phyloP scores from a whole-genome alignment of 345 rosid genomes.

The Bruguiera gymnorhiza region DNA sequence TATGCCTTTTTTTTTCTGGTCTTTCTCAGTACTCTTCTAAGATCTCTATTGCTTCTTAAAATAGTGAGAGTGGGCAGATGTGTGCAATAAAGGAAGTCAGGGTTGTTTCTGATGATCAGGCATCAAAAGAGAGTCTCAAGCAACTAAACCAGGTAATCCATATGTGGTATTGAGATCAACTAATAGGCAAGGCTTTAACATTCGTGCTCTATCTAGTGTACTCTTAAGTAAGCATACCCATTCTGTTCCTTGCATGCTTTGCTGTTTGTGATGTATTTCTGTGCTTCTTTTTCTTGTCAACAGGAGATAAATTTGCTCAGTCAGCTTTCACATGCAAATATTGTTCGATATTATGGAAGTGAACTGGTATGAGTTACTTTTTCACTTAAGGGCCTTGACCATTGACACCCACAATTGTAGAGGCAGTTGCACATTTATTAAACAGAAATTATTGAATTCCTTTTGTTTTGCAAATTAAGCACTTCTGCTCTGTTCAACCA shows the following conservation, averaged over 20 bases:
- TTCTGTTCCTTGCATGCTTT: constrained; percentile 3
- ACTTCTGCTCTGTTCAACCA: background rate
- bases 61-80: constrained; percentile 86
- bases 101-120: constrained; percentile 73
- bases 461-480: too few relatives aligned
- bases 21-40: constrained; percentile 16
- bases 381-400: background rate
- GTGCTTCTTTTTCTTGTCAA: constrained; percentile 17
- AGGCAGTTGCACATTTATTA: background rate
- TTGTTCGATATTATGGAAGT: constrained; percentile 88
- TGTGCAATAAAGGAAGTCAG: constrained; percentile 97
- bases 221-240: background rate
- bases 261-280: constrained; percentile 12
- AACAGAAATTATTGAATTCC: background rate
- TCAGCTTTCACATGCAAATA: constrained; percentile 83
- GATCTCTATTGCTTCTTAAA: constrained; percentile 17
- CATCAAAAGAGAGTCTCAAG: constrained; percentile 80
- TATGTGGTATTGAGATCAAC: constrained; percentile 6
- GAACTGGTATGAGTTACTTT: constrained; percentile 68
- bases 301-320: constrained; percentile 94
- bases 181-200: background rate
- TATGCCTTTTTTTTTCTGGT: constrained; percentile 4
- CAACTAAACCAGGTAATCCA: constrained; percentile 80
- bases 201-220: background rate
- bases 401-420: background rate